These are phyloP conservation scores for Neurospora sp. DNA, from an alignment of 495 filamentous ascomycete genomes.

Conservation along the genomic window DNA sequence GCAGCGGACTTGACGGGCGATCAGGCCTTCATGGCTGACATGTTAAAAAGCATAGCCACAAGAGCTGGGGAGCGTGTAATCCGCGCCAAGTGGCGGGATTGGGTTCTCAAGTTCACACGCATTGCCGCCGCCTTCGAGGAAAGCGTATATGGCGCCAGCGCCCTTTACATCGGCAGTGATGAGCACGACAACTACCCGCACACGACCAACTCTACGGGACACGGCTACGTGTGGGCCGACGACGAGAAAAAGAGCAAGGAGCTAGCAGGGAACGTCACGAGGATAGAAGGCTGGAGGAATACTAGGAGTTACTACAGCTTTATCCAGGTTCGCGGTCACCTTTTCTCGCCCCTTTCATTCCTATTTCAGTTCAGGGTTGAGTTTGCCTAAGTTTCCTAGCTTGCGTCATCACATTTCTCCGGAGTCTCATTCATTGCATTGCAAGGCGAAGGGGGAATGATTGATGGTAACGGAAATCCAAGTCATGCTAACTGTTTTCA, in stretches of 20 bases:
- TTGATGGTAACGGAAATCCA: background rate
- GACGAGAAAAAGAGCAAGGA: slow-evolving; percentile 71
- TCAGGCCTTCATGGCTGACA: slow-evolving; percentile 75
- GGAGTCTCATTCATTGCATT: background rate
- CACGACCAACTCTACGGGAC: slow-evolving; percentile 43
- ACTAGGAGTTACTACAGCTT: slow-evolving; percentile 92
- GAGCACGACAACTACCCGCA: slow-evolving; percentile 38
- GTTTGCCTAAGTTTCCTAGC: background rate
- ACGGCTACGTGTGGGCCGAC: slow-evolving; percentile 93
- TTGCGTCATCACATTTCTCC: background rate
- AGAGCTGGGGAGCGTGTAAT: slow-evolving; percentile 86
- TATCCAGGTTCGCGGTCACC: slow-evolving; percentile 54
- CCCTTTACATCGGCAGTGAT: slow-evolving; percentile 78
- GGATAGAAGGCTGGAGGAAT: slow-evolving; percentile 93
- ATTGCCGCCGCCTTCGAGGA: slow-evolving; percentile 93
- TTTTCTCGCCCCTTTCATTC: background rate
- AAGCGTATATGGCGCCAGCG: slow-evolving; percentile 80
- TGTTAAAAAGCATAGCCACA: slow-evolving; percentile 70
- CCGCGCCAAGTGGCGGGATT: slow-evolving; percentile 80
- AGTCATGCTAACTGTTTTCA: slow-evolving; percentile 1
- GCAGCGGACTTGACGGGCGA: slow-evolving; percentile 72
- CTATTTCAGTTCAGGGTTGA: background rate
- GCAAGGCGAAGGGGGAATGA: background rate
- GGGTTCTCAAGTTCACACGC: slow-evolving; percentile 82
- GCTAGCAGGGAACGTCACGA: slow-evolving; percentile 75